phyloP scores from a whole-genome alignment of 2,329 filamentous ascomycete species.

The Verticillium nonalfalfae region DNA sequence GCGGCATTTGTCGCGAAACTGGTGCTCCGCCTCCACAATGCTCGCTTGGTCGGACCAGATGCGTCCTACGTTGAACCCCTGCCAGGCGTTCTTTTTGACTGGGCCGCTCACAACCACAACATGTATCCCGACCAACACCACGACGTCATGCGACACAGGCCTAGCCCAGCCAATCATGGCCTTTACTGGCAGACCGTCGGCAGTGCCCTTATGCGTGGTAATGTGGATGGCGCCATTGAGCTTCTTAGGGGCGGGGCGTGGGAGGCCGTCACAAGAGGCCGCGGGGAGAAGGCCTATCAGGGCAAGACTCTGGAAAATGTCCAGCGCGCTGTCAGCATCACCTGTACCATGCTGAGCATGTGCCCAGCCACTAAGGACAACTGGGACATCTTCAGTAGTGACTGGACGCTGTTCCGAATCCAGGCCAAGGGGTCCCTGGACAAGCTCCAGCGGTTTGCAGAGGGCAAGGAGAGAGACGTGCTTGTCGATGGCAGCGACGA shows the following conservation, averaged over 20 bases:
- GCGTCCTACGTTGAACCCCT: slow-evolving; percentile 42
- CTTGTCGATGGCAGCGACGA: slow-evolving; percentile 18
- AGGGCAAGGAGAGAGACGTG: slow-evolving; percentile 54
- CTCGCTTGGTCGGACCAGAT: slow-evolving; percentile 31
- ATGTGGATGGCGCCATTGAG: slow-evolving; percentile 58
- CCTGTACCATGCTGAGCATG: slow-evolving; percentile 61
- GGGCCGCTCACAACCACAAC: slow-evolving; percentile 72
- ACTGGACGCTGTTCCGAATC: slow-evolving; percentile 81
- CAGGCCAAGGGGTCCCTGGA: slow-evolving; percentile 63
- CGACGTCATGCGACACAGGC: slow-evolving; percentile 55
- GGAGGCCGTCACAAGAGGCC: slow-evolving; percentile 64
- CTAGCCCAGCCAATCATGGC: slow-evolving; percentile 68
- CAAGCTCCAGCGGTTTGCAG: slow-evolving; percentile 70
- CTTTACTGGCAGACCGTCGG: slow-evolving; percentile 86
- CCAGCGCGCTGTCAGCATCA: slow-evolving; percentile 62
- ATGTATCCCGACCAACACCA: slow-evolving; percentile 62
- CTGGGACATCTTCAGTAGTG: slow-evolving; percentile 77
- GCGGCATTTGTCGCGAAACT: slow-evolving; percentile 74
- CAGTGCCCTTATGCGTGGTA: slow-evolving; percentile 67
- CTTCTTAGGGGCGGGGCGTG: slow-evolving; percentile 73
- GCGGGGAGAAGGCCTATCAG: slow-evolving; percentile 61
- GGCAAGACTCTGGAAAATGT: slow-evolving; percentile 74
- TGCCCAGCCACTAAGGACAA: slow-evolving; percentile 53
- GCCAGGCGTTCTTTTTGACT: slow-evolving; percentile 74
- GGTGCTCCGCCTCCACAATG: slow-evolving; percentile 73